Evolutionary conservation across 768 basidiomycete genomes (phyloP).

Genomic region (Suillus paluster): DNA sequence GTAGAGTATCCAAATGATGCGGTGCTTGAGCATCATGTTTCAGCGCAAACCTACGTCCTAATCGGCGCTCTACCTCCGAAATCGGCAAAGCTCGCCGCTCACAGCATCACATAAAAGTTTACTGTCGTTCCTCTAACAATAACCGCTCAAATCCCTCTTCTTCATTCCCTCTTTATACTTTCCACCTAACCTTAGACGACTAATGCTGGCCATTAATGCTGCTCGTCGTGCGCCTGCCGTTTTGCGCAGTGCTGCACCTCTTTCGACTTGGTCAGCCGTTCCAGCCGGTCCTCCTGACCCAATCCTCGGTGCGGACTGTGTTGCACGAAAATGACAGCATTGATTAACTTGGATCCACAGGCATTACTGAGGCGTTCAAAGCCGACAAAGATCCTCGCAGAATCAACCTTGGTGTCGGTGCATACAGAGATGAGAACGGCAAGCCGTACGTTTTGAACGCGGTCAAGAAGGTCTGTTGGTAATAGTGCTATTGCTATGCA

Average conservation of each 20-base stretch:
- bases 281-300: slow-evolving; percentile 91
- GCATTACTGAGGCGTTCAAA: slow-evolving; percentile 95
- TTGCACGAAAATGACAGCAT: slow-evolving; percentile 2
- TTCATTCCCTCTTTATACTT: slow-evolving; percentile 24
- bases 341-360: slow-evolving; percentile 41
- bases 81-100: slow-evolving; percentile 13
- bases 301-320: slow-evolving; percentile 71
- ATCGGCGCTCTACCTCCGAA: slow-evolving; percentile 23
- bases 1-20: background rate
- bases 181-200: slow-evolving; percentile 38
- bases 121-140: background rate
- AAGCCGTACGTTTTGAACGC: slow-evolving; percentile 93
- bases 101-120: slow-evolving; percentile 1
- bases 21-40: slow-evolving; percentile 6
- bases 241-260: slow-evolving; percentile 41
- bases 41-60: slow-evolving; percentile 9
- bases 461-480: slow-evolving; percentile 74
- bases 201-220: slow-evolving; percentile 49
- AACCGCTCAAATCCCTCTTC: slow-evolving; percentile 20
- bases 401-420: slow-evolving; percentile 98
- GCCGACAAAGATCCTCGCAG: slow-evolving; percentile 91
- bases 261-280: slow-evolving; percentile 83
- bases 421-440: slow-evolving; percentile 91
- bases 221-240: slow-evolving; percentile 54
- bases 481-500: slow-evolving; percentile 1